phyloP scores from a whole-genome alignment of 2,329 filamentous ascomycete species.

The Neopestalotiopsis sp. region DNA sequence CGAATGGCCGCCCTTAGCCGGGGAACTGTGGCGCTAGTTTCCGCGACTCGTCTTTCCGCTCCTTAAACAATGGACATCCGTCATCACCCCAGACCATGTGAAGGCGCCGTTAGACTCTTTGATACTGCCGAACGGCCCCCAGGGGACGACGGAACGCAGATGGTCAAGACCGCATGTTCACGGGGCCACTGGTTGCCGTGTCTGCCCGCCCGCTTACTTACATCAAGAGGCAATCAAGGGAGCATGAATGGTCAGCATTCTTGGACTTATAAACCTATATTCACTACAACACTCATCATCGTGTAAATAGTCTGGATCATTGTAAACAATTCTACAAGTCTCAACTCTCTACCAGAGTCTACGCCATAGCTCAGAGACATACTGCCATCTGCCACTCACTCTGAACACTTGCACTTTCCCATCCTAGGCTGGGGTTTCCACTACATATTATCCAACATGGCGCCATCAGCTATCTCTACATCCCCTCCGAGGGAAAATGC shows the following conservation, averaged over 20 bases:
- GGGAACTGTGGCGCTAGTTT: constrained; percentile 10
- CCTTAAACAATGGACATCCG: constrained; percentile 11
- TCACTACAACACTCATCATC: constrained; percentile 2
- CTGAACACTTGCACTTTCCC: not conserved
- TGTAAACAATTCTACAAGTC: not conserved
- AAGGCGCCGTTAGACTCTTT: not conserved
- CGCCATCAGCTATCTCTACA: constrained; percentile 62
- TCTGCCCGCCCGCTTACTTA: constrained; percentile 14
- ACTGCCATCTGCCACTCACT: not conserved
- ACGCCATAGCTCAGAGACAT: not conserved
- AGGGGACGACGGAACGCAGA: not conserved
- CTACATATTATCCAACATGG: constrained; percentile 45
- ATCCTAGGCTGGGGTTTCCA: not conserved
- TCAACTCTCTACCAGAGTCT: not conserved
- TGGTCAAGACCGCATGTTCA: not conserved
- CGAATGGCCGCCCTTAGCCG: constrained; percentile 19
- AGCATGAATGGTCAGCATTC: not conserved
- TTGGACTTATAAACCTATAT: constrained; percentile 5
- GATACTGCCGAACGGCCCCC: not conserved
- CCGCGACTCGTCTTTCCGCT: constrained; percentile 12
- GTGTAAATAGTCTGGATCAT: not conserved
- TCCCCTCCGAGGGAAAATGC: constrained; percentile 50
- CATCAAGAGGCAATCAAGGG: constrained; percentile 2
- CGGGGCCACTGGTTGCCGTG: constrained; percentile 4
- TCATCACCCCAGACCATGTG: constrained; percentile 4